Conservation (phyloP, 2,329 filamentous ascomycete species). For the Cadophora sp. region DNA sequence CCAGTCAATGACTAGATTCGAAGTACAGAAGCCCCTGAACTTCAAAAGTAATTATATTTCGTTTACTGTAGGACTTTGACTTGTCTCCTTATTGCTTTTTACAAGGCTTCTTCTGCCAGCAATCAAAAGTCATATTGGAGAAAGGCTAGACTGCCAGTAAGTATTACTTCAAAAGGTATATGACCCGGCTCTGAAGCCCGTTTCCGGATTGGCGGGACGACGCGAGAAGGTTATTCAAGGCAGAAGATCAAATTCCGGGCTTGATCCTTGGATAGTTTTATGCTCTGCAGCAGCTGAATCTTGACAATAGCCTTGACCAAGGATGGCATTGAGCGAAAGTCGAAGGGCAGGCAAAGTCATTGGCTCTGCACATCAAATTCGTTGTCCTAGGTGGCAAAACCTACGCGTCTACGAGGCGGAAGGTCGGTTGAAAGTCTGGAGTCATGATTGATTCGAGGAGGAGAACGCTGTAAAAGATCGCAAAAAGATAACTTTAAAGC, state of each 20-base stretch:
- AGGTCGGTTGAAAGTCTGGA: not conserved
- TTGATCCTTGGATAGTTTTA: slow-evolving; percentile 19
- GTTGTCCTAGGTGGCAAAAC: slow-evolving; percentile 19
- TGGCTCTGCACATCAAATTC: slow-evolving; percentile 9
- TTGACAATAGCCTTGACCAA: slow-evolving; percentile 17
- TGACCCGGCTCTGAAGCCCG: not conserved
- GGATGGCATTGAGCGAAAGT: slow-evolving; percentile 12
- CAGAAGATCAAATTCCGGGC: slow-evolving; percentile 5
- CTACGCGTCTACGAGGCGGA: slow-evolving; percentile 9
- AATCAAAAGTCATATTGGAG: not conserved
- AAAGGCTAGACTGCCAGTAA: not conserved
- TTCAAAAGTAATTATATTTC: not conserved
- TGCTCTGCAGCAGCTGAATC: slow-evolving; percentile 13
- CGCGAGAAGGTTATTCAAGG: slow-evolving; percentile 8
- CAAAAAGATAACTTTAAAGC: not conserved
- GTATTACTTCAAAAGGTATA: slow-evolving; percentile 3
- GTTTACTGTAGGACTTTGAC: not conserved
- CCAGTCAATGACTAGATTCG: not conserved
- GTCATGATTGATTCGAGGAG: too few relatives aligned
- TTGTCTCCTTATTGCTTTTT: not conserved
- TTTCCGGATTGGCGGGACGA: slow-evolving; percentile 13
- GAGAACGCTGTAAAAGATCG: not conserved
- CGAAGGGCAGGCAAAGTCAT: not conserved
- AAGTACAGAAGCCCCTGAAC: not conserved
- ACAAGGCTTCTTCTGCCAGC: not conserved